Conservation (phyloP, 768 basidiomycete species). For the Phaeotremella fagi region DNA sequence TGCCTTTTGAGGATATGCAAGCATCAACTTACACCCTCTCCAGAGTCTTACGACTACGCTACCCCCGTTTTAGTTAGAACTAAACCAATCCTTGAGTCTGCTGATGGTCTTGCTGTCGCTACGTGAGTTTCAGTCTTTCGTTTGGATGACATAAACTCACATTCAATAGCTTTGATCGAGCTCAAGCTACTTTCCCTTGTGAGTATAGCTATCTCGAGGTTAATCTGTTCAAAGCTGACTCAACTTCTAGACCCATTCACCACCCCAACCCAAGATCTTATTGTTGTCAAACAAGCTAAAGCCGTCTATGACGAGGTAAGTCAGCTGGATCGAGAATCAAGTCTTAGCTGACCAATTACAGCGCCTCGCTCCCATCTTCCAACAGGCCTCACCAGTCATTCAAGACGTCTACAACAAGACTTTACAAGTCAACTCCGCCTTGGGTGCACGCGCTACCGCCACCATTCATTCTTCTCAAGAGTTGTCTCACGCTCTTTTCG, state of each 20-base stretch:
- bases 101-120: slow-evolving; percentile 44
- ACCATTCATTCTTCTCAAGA: slow-evolving; percentile 33
- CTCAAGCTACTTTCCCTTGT: slow-evolving; percentile 42
- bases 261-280: slow-evolving; percentile 39
- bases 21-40: background rate
- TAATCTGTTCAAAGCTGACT: background rate
- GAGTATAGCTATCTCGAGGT: slow-evolving; percentile 7
- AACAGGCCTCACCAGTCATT: slow-evolving; percentile 32
- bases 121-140: slow-evolving; percentile 21
- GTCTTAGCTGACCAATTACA: background rate
- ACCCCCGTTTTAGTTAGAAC: slow-evolving; percentile 39
- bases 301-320: slow-evolving; percentile 45
- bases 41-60: slow-evolving; percentile 44
- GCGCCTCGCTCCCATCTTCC: slow-evolving; percentile 34
- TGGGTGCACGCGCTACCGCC: slow-evolving; percentile 37
- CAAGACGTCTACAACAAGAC: slow-evolving; percentile 33
- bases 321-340: background rate
- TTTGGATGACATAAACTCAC: background rate
- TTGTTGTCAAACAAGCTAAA: slow-evolving; percentile 44
- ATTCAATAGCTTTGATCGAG: slow-evolving; percentile 32
- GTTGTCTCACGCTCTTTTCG: slow-evolving; percentile 31
- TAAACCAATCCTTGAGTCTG: slow-evolving; percentile 41
- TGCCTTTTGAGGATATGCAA: background rate
- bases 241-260: slow-evolving; percentile 43
- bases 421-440: slow-evolving; percentile 38